Conservation (phyloP, 2,329 filamentous ascomycete genomes). For the Exophiala mesophila region DNA sequence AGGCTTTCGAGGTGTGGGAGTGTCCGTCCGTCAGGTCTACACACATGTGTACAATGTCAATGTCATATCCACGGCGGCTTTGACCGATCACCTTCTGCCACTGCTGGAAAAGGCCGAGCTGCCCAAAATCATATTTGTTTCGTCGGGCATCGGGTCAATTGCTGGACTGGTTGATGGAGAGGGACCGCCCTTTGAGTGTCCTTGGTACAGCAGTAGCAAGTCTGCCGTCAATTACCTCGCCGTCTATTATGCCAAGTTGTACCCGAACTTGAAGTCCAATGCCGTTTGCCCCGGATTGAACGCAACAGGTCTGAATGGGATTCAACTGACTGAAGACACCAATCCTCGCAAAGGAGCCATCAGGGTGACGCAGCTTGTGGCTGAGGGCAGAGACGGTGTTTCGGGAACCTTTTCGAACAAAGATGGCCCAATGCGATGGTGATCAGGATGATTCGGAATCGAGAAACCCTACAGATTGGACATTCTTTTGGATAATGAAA, state of each 20-base stretch:
- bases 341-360: constrained; percentile 19
- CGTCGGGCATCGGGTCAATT: constrained; percentile 14
- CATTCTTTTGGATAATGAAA: no score
- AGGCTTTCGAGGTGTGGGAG: neutral
- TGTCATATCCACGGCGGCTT: constrained; percentile 21
- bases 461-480: no score
- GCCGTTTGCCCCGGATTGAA: constrained; percentile 20
- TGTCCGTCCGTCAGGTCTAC: constrained; percentile 20
- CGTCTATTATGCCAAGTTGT: constrained; percentile 21
- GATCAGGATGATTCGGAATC: no score
- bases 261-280: constrained; percentile 22
- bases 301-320: constrained; percentile 15
- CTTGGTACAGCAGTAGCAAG: constrained; percentile 21
- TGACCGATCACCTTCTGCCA: constrained; percentile 23
- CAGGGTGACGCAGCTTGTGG: constrained; percentile 19
- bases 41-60: constrained; percentile 27
- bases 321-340: constrained; percentile 16
- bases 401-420: constrained; percentile 20
- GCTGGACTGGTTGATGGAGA: constrained; percentile 7
- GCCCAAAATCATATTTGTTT: constrained; percentile 24
- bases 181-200: constrained; percentile 3
- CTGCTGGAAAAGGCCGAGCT: constrained; percentile 19
- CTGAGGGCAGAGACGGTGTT: constrained; percentile 15
- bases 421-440: constrained; percentile 20
- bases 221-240: constrained; percentile 20